Percentiles rank a stretch among this genome's conserved stretches.
phyloP scores from a whole-genome alignment of 2,329 filamentous ascomycete species.

The Pestalotiopsis sp. region DNA sequence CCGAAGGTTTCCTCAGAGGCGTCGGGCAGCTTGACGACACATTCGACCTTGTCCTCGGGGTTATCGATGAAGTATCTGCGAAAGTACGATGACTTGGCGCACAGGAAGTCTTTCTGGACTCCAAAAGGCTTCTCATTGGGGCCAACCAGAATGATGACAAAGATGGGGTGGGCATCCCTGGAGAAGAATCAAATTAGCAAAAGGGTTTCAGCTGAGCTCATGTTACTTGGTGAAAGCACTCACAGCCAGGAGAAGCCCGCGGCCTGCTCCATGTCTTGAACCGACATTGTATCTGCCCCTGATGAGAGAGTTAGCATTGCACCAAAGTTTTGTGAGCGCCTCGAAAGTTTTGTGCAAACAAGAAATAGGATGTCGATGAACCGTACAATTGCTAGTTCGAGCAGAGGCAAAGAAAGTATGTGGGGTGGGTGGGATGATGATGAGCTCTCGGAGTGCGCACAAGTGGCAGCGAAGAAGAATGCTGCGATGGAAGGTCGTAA shows the following conservation, averaged over 20 bases:
- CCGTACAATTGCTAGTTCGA: neutral
- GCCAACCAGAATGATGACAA: constrained; percentile 56
- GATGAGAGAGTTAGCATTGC: neutral
- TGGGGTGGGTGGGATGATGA: neutral
- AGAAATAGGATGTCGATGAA: neutral
- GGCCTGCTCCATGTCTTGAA: neutral
- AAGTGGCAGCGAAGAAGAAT: neutral
- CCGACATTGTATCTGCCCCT: neutral
- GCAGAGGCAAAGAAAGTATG: too few relatives aligned
- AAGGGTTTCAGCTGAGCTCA: neutral
- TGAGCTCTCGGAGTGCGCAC: neutral
- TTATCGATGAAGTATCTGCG: constrained; percentile 41
- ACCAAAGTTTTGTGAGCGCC: neutral
- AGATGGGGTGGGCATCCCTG: constrained; percentile 55
- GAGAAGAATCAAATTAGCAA: neutral
- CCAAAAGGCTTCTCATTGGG: constrained; percentile 53
- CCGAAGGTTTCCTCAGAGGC: constrained; percentile 51
- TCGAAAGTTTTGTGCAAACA: neutral
- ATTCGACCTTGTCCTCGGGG: constrained; percentile 43
- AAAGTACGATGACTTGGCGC: constrained; percentile 51
- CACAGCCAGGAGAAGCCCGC: constrained; percentile 10
- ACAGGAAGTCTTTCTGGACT: constrained; percentile 60
- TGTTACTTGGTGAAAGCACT: neutral
- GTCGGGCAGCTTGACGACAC: constrained; percentile 50
- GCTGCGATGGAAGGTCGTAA: neutral